phyloP scores from a whole-genome alignment of 2,329 filamentous ascomycete genomes.

The Hypomyces rosellus region DNA sequence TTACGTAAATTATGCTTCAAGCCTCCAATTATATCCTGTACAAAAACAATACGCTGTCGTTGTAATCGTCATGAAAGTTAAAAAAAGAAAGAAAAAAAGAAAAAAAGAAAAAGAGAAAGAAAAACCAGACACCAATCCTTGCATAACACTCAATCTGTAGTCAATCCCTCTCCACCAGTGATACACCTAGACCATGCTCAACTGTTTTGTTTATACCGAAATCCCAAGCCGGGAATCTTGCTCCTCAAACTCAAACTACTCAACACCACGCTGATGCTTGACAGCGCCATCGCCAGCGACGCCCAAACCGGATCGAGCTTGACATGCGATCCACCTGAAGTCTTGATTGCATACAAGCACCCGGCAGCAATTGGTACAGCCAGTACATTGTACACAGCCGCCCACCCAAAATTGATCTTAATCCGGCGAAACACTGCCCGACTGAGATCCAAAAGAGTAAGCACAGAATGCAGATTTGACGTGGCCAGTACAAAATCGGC shows the following conservation, averaged over 20 bases:
- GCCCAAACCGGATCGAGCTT: conserved; percentile 78
- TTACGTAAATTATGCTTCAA: too few species aligned
- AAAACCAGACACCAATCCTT: too few species aligned
- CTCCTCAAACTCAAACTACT: conserved; percentile 70
- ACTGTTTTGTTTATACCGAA: conserved; percentile 17
- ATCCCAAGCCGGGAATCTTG: conserved; percentile 37
- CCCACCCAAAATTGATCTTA: conserved; percentile 82
- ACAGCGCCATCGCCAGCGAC: conserved; percentile 84
- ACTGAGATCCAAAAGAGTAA: conserved; percentile 68
- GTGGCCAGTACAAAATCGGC: conserved; percentile 78
- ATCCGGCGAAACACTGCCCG: conserved; percentile 69
- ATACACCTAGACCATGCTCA: neutral
- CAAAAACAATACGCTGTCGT: too few species aligned
- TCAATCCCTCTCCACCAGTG: too few species aligned
- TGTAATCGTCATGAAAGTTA: too few species aligned
- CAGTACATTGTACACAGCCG: conserved; percentile 71
- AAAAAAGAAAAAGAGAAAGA: too few species aligned
- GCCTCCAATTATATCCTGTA: too few species aligned
- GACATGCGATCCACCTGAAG: conserved; percentile 46
- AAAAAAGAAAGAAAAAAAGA: too few species aligned
- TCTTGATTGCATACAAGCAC: conserved; percentile 57
- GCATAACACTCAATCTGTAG: too few species aligned
- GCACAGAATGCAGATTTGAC: conserved; percentile 61
- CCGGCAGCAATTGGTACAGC: conserved; percentile 78
- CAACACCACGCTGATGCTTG: conserved; percentile 80